A percentile compares a stretch with the other conserved stretches of the same genome.
Evolutionary conservation across 2,329 filamentous ascomycete species (phyloP).

Genomic region (Fusarium anguioides): DNA sequence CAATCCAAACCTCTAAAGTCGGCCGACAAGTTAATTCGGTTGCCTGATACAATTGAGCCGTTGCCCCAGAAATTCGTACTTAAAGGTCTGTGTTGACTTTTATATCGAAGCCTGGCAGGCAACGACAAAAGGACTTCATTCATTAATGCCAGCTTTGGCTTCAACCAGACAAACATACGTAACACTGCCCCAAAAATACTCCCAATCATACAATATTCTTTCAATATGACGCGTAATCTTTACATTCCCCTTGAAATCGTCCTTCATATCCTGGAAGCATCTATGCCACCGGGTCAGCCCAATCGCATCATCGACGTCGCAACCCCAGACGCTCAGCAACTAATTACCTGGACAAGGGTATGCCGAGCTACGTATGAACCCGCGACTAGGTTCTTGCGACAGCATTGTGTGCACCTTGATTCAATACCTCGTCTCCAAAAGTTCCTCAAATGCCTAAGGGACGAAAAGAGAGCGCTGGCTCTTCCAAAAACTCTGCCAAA

Average conservation of each 20-base stretch:
- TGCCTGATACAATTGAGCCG: not conserved
- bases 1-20: not conserved
- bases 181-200: not conserved
- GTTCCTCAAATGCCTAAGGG: slow-evolving; percentile 1
- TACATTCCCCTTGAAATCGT: slow-evolving; percentile 29
- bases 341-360: slow-evolving; percentile 26
- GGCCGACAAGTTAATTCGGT: not conserved
- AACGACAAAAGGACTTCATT: not conserved
- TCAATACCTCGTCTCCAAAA: slow-evolving; percentile 1
- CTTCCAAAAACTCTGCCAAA: slow-evolving; percentile 17
- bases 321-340: slow-evolving; percentile 12
- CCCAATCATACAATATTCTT: too few species aligned
- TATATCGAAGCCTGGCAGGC: slow-evolving; percentile 22
- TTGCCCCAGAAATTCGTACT: not conserved
- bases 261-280: slow-evolving; percentile 19
- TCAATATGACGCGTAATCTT: not conserved
- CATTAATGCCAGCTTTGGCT: not conserved
- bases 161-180: not conserved
- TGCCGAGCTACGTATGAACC: slow-evolving; percentile 26
- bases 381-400: slow-evolving; percentile 10
- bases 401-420: slow-evolving; percentile 24
- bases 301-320: slow-evolving; percentile 14
- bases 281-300: slow-evolving; percentile 9
- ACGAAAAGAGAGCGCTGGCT: not conserved
- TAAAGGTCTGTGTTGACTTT: not conserved